phyloP scores from a whole-genome alignment of 2,329 filamentous ascomycete species.

The Aspergillus calidoustus region DNA sequence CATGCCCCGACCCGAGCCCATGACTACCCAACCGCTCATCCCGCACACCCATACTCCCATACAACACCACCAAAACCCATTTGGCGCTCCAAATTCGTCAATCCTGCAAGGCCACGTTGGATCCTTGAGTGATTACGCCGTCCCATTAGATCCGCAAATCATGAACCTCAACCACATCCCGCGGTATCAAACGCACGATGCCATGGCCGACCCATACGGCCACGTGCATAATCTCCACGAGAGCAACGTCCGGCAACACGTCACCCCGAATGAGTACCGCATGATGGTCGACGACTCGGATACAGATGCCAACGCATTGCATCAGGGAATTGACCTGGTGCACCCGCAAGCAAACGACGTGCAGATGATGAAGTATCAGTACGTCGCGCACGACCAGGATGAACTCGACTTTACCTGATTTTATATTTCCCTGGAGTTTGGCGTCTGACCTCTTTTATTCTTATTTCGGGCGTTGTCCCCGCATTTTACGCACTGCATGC shows the following conservation, averaged over 20 bases:
- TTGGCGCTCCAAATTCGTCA: constrained; percentile 35
- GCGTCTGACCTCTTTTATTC: not conserved
- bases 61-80: constrained; percentile 37
- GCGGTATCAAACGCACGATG: constrained; percentile 45
- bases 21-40: constrained; percentile 27
- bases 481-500: not conserved
- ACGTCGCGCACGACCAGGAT: constrained; percentile 44
- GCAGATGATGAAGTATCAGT: constrained; percentile 46
- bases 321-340: constrained; percentile 45
- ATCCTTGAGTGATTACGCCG: constrained; percentile 50
- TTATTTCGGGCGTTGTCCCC: not conserved
- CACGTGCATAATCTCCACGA: constrained; percentile 38
- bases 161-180: constrained; percentile 56
- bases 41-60: constrained; percentile 29
- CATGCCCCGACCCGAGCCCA: constrained; percentile 13
- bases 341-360: constrained; percentile 44
- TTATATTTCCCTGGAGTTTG: not conserved
- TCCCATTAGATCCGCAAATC: constrained; percentile 66
- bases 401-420: constrained; percentile 28
- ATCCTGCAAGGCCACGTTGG: constrained; percentile 43
- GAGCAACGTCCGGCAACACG: constrained; percentile 42
- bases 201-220: constrained; percentile 41
- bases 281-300: constrained; percentile 50
- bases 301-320: constrained; percentile 37
- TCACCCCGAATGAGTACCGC: constrained; percentile 44